Evolutionary conservation across 345 rosid species (phyloP).

Genomic region (Citrus sp.): DNA sequence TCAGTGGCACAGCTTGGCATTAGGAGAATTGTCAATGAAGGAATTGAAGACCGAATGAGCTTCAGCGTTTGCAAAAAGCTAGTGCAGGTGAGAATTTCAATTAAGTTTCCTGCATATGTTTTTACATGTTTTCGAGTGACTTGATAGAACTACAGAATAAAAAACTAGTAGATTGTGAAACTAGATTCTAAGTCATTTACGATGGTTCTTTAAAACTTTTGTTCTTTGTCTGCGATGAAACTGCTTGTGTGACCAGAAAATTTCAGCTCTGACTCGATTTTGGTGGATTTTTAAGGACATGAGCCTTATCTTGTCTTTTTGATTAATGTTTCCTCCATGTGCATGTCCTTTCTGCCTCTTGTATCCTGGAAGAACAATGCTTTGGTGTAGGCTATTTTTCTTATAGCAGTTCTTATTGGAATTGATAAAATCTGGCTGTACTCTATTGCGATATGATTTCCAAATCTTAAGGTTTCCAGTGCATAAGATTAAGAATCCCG

Average conservation of each 20-base stretch:
- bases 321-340: neutral
- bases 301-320: neutral
- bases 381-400: neutral
- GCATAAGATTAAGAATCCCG: neutral
- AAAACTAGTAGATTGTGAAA: neutral
- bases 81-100: conserved; percentile 56
- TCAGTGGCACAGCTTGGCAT: conserved; percentile 43
- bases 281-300: neutral
- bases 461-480: no score
- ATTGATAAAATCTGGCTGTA: neutral
- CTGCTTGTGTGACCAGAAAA: neutral
- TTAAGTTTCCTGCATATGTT: neutral
- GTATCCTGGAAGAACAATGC: neutral
- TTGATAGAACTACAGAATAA: neutral
- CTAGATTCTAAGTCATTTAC: neutral
- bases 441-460: neutral
- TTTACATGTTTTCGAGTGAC: neutral
- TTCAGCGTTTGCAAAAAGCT: conserved; percentile 89
- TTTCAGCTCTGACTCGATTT: neutral
- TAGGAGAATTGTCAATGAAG: conserved; percentile 41
- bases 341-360: neutral
- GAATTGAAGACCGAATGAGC: conserved; percentile 69
- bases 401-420: neutral
- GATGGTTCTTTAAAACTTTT: neutral
- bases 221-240: neutral